Evolutionary conservation across 73 alveolate species (phyloP).

Genomic region (Paramecium octaurelia): DNA sequence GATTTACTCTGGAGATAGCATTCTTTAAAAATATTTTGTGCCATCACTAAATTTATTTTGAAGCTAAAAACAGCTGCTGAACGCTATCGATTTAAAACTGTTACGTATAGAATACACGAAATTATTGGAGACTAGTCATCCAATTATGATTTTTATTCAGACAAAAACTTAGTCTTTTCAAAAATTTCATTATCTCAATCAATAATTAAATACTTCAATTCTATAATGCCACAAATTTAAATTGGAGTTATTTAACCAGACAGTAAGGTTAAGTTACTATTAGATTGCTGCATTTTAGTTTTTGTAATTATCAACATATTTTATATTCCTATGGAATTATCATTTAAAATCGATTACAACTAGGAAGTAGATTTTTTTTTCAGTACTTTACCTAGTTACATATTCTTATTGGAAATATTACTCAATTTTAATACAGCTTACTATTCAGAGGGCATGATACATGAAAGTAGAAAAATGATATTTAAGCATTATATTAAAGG

Average conservation of each 20-base stretch:
- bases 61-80: conserved; percentile 6
- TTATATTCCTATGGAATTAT: background rate
- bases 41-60: background rate
- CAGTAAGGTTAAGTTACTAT: background rate
- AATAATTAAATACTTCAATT: background rate
- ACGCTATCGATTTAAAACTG: background rate
- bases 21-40: conserved; percentile 9
- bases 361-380: background rate
- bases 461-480: background rate
- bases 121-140: background rate
- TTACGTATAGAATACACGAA: background rate
- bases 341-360: background rate
- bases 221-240: background rate
- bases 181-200: background rate
- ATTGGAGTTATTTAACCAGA: conserved; percentile 12
- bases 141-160: background rate
- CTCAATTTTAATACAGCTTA: background rate
- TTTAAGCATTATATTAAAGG: background rate
- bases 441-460: background rate
- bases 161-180: background rate
- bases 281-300: background rate
- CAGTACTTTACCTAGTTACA: background rate
- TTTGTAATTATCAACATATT: background rate
- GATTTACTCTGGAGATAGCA: background rate
- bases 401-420: background rate